Conservation (phyloP, 495 filamentous ascomycete genomes). For the Aspergillus saccharolyticus region DNA sequence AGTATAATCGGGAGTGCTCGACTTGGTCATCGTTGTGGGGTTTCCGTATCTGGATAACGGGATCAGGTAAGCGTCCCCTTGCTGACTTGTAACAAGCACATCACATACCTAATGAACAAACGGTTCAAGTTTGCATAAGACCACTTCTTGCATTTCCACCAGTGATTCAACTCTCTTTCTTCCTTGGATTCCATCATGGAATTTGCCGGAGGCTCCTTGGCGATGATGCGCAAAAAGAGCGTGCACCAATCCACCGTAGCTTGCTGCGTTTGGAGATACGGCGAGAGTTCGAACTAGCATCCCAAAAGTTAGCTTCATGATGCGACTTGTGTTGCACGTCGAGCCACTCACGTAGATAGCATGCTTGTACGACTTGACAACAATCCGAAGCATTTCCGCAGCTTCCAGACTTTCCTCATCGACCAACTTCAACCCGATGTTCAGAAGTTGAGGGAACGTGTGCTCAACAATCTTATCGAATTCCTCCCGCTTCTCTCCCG, state of each 20-base stretch:
- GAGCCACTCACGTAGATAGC: conserved; percentile 77
- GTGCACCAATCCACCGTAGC: conserved; percentile 92
- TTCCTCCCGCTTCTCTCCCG: conserved; percentile 70
- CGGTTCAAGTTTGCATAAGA: conserved; percentile 95
- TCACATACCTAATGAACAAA: conserved; percentile 77
- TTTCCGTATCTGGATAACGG: conserved; percentile 72
- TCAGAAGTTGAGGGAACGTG: conserved; percentile 84
- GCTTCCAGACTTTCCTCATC: conserved; percentile 88
- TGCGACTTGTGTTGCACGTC: not conserved
- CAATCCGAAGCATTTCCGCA: conserved; percentile 91
- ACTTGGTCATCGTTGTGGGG: conserved; percentile 61
- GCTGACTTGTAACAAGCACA: conserved; percentile 4
- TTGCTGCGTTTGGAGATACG: conserved; percentile 67
- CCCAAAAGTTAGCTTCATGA: conserved; percentile 16
- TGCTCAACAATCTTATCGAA: conserved; percentile 92
- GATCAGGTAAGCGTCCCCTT: conserved; percentile 9
- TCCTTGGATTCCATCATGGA: conserved; percentile 77
- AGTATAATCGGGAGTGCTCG: conserved; percentile 62
- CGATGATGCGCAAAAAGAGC: conserved; percentile 83
- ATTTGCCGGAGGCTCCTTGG: conserved; percentile 72
- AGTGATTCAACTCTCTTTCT: conserved; percentile 88
- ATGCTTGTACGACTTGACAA: conserved; percentile 95
- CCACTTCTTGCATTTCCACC: conserved; percentile 99
- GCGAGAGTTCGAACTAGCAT: conserved; percentile 76
- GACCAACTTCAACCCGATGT: conserved; percentile 80